phyloP scores from a whole-genome alignment of 2,329 filamentous ascomycete species.

The Fusarium palustre region DNA sequence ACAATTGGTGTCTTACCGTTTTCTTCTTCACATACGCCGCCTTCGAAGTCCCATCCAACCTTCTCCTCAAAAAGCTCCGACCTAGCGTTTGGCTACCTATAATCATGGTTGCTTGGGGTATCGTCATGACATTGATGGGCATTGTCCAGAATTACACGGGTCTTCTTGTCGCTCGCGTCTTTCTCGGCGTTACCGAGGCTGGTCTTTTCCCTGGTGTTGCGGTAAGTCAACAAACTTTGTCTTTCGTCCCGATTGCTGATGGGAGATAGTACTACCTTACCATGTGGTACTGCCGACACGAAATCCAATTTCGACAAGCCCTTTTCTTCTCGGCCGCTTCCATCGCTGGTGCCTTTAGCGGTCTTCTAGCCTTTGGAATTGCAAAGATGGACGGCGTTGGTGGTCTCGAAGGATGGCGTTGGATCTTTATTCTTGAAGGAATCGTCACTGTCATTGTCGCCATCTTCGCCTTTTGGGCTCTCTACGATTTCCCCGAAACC shows the following conservation, averaged over 20 bases:
- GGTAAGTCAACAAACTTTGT: slow-evolving; percentile 41
- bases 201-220: slow-evolving; percentile 75
- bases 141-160: slow-evolving; percentile 63
- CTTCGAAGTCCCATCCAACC: slow-evolving; percentile 82
- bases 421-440: slow-evolving; percentile 78
- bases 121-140: slow-evolving; percentile 65
- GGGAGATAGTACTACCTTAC: slow-evolving; percentile 62
- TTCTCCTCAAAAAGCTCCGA: slow-evolving; percentile 78
- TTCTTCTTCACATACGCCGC: slow-evolving; percentile 85
- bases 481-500: slow-evolving; percentile 85
- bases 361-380: slow-evolving; percentile 77
- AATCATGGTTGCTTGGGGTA: slow-evolving; percentile 75
- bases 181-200: slow-evolving; percentile 74
- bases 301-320: slow-evolving; percentile 68
- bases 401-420: slow-evolving; percentile 69
- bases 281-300: slow-evolving; percentile 70
- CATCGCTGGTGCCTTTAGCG: slow-evolving; percentile 81
- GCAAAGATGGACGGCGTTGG: slow-evolving; percentile 75
- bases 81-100: slow-evolving; percentile 80
- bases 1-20: slow-evolving; percentile 75
- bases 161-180: slow-evolving; percentile 63
- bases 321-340: slow-evolving; percentile 88
- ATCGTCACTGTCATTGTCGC: slow-evolving; percentile 77
- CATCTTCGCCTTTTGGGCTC: slow-evolving; percentile 73
- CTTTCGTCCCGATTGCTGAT: background rate